These are phyloP conservation scores for Aspergillus leporis DNA, from an alignment of 495 filamentous ascomycete species.

Conservation along the genomic window DNA sequence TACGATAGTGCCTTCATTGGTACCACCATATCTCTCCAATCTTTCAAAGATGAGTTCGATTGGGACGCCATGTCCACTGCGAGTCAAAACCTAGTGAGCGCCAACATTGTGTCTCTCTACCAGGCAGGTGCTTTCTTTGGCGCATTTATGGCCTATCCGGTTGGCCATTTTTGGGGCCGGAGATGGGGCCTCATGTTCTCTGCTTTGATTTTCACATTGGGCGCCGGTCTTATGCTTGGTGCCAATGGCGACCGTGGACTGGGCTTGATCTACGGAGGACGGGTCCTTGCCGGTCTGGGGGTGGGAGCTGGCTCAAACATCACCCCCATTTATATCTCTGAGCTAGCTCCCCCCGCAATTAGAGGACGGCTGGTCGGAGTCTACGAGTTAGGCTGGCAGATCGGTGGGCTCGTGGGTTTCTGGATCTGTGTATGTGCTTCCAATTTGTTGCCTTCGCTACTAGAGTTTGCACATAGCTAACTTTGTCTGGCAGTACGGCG, in stretches of 20 bases:
- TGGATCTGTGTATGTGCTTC: slow-evolving; percentile 60
- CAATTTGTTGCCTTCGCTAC: not conserved
- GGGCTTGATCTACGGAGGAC: slow-evolving; percentile 65
- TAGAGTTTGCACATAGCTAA: slow-evolving; percentile 4
- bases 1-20: slow-evolving; percentile 77
- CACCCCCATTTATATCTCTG: slow-evolving; percentile 78
- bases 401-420: slow-evolving; percentile 72
- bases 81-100: slow-evolving; percentile 49
- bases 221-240: slow-evolving; percentile 64
- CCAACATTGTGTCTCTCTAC: slow-evolving; percentile 71
- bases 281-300: slow-evolving; percentile 71
- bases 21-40: slow-evolving; percentile 64
- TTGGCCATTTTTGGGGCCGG: slow-evolving; percentile 58
- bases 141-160: slow-evolving; percentile 56
- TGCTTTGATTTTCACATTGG: slow-evolving; percentile 59
- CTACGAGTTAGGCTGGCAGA: slow-evolving; percentile 74
- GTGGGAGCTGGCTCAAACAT: slow-evolving; percentile 77
- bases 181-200: slow-evolving; percentile 52
- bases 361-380: slow-evolving; percentile 77
- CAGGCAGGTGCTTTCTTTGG: slow-evolving; percentile 71
- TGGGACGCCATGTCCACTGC: slow-evolving; percentile 44
- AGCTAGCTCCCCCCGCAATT: slow-evolving; percentile 78
- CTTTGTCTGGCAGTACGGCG: slow-evolving; percentile 35
- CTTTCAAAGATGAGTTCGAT: slow-evolving; percentile 63
- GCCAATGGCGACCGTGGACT: slow-evolving; percentile 58